phyloP scores from a whole-genome alignment of 495 filamentous ascomycete genomes.

The Hypomontagnella monticulosa region DNA sequence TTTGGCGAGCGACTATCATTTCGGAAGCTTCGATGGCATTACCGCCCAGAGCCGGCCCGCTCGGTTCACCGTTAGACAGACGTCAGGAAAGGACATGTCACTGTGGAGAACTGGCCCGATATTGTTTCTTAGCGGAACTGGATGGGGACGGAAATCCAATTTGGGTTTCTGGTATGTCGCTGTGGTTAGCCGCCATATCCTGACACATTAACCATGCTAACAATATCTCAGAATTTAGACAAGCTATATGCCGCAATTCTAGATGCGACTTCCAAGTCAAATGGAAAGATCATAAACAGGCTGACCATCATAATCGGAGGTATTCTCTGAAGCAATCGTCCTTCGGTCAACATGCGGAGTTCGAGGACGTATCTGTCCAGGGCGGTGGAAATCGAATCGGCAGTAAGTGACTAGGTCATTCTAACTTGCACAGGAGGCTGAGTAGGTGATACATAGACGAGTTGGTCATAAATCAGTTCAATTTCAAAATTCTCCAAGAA shows the following conservation, averaged over 20 bases:
- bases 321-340: no score
- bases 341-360: background rate
- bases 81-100: background rate
- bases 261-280: background rate
- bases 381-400: background rate
- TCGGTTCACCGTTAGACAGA: background rate
- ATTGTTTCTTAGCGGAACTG: background rate
- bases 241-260: background rate
- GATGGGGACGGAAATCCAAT: background rate
- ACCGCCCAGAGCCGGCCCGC: no score
- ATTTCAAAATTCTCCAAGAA: background rate
- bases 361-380: background rate
- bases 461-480: background rate
- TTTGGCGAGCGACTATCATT: no score
- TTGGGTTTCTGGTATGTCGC: background rate
- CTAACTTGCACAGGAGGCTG: background rate
- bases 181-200: background rate
- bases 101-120: background rate
- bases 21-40: no score
- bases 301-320: background rate
- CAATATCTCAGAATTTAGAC: background rate
- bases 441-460: background rate
- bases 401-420: constrained; percentile 4
- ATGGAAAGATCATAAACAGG: background rate
- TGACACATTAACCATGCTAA: background rate